Percentiles rank a stretch among this genome's conserved stretches.
Evolutionary conservation across 345 rosid genomes (phyloP).

Genomic region (Eucalyptus victrix): DNA sequence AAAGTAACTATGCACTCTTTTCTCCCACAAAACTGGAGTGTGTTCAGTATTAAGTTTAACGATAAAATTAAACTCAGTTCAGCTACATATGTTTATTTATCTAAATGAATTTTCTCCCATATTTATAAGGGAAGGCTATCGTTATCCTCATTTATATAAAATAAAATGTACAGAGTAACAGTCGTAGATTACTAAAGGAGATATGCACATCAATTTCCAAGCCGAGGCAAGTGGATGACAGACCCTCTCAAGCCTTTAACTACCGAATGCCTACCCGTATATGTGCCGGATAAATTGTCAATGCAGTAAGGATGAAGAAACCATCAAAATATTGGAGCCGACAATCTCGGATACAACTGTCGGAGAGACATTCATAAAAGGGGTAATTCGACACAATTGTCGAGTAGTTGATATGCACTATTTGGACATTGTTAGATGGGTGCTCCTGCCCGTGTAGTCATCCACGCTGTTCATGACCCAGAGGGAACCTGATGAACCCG

Average conservation of each 20-base stretch:
- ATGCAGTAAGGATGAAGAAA: no score
- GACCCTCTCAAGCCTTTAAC: neutral
- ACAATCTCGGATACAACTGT: no score
- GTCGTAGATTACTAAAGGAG: neutral
- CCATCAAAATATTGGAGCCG: no score
- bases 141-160: neutral
- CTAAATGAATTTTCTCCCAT: neutral
- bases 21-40: neutral
- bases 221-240: neutral
- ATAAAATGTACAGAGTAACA: neutral
- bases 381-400: no score
- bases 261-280: neutral
- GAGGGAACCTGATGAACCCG: neutral
- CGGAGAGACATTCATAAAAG: no score
- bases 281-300: neutral
- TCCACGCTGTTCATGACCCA: neutral
- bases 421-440: neutral
- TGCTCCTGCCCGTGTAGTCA: neutral
- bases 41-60: neutral
- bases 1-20: neutral
- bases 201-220: neutral
- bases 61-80: neutral
- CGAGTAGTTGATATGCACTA: no score
- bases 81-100: neutral
- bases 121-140: neutral